Conservation (phyloP, 2,329 filamentous ascomycete genomes). For the Colletotrichum musicola region DNA sequence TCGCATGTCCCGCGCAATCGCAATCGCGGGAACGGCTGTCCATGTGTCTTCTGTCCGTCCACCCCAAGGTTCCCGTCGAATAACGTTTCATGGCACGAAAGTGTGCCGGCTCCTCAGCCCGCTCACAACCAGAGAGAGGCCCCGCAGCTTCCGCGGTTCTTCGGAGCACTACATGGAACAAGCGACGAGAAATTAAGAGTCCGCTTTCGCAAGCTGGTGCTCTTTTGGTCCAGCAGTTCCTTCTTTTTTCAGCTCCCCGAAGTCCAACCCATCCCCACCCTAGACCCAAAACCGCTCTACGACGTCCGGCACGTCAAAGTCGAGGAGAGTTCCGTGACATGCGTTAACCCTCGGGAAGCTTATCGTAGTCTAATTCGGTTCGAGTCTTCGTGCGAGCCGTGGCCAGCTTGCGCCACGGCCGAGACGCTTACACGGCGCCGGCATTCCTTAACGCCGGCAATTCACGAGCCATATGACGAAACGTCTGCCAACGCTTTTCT, state of each 20-base stretch:
- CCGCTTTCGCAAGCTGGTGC: constrained; percentile 21
- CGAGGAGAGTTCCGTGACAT: constrained; percentile 5
- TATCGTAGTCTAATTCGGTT: neutral
- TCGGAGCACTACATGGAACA: no score
- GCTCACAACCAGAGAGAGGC: neutral
- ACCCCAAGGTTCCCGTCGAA: constrained; percentile 1
- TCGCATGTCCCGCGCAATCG: constrained; percentile 19
- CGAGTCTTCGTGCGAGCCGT: neutral
- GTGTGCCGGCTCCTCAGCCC: neutral
- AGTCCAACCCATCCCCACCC: no score
- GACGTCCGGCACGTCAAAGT: neutral
- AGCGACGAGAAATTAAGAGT: no score
- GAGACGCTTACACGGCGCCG: neutral
- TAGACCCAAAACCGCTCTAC: neutral
- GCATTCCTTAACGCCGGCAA: neutral
- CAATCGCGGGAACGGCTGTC: constrained; percentile 28
- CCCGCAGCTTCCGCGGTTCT: constrained; percentile 14
- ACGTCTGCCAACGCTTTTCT: neutral
- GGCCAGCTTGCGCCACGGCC: neutral
- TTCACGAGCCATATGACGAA: constrained; percentile 3
- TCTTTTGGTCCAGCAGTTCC: neutral
- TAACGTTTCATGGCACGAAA: constrained; percentile 29
- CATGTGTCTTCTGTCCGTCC: constrained; percentile 16
- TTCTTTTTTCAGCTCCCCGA: neutral
- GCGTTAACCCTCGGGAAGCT: neutral